Evolutionary conservation across 1,284 basidiomycete genomes (phyloP).

Genomic region (Porodaedalea pini): DNA sequence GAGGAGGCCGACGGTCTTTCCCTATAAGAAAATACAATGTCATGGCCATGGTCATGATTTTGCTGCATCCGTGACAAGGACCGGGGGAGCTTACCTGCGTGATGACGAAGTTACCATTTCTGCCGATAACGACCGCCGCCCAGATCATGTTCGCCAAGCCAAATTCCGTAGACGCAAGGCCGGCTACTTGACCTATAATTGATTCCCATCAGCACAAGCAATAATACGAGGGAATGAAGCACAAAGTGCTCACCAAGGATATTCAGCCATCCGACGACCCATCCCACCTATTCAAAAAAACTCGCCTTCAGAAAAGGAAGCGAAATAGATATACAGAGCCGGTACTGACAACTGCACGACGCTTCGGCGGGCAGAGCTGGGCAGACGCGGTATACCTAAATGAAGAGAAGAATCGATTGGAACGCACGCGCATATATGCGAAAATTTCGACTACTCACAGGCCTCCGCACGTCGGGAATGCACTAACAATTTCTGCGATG

Average conservation of each 20-base stretch:
- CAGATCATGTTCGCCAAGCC: constrained; percentile 89
- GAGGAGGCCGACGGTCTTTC: constrained; percentile 75
- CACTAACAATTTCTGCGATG: constrained; percentile 76
- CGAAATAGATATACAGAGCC: not conserved
- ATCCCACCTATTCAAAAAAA: constrained; percentile 47
- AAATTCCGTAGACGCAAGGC: constrained; percentile 84
- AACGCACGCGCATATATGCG: constrained; percentile 15
- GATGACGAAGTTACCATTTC: constrained; percentile 44
- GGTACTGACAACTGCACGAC: constrained; percentile 55
- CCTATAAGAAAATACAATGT: constrained; percentile 35
- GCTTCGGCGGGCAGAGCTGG: constrained; percentile 62
- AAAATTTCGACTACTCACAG: constrained; percentile 45
- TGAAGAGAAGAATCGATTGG: too few species aligned
- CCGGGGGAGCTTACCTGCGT: constrained; percentile 6
- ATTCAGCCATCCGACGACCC: constrained; percentile 86
- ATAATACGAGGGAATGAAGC: constrained; percentile 9
- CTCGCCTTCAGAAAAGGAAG: constrained; percentile 14
- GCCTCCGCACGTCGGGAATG: constrained; percentile 82
- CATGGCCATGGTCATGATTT: not conserved
- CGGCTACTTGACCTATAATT: constrained; percentile 64
- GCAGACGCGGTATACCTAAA: constrained; percentile 72
- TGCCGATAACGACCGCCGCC: constrained; percentile 57
- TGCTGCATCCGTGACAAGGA: not conserved
- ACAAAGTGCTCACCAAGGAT: constrained; percentile 59
- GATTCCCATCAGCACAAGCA: constrained; percentile 10